A percentile compares a stretch with the other conserved stretches of the same genome.
phyloP scores from a whole-genome alignment of 140 eudicot species.

The Flaveria floridana region DNA sequence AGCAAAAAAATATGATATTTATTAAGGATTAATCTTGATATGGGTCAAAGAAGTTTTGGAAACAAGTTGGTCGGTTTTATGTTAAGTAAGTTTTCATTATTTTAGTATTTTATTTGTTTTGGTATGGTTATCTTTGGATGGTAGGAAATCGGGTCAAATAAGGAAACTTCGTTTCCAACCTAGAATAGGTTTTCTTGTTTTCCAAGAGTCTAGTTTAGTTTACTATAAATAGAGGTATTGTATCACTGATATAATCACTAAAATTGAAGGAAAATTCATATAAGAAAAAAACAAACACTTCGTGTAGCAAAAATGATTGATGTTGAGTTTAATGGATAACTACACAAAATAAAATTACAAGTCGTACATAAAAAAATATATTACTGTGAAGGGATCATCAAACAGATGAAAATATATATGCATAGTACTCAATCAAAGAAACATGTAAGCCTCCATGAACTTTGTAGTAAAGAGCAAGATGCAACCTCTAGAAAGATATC shows the following conservation, averaged over 20 bases:
- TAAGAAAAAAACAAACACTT: neutral
- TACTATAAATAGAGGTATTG: neutral
- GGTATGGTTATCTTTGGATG: neutral
- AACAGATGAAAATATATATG: constrained; percentile 8
- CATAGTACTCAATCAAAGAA: constrained; percentile 20
- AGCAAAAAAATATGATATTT: neutral
- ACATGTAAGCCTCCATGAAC: constrained; percentile 1
- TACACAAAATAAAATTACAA: neutral
- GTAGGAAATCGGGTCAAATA: neutral
- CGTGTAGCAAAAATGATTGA: neutral
- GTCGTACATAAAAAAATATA: neutral
- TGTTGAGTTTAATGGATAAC: neutral
- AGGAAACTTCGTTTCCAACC: neutral
- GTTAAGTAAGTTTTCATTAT: too few relatives aligned
- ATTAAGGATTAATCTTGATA: neutral
- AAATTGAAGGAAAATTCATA: neutral
- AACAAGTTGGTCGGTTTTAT: too few relatives aligned
- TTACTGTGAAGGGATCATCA: neutral
- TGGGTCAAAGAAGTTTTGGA: too few relatives aligned
- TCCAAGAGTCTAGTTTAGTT: neutral
- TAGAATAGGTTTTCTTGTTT: neutral
- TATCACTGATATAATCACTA: neutral
- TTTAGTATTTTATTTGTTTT: too few relatives aligned
- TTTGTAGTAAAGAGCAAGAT: constrained; percentile 2
- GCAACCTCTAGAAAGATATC: constrained; percentile 77